Base-by-base conservation (phyloP, 495 filamentous ascomycete genomes). In the Aspergillus steynii region DNA sequence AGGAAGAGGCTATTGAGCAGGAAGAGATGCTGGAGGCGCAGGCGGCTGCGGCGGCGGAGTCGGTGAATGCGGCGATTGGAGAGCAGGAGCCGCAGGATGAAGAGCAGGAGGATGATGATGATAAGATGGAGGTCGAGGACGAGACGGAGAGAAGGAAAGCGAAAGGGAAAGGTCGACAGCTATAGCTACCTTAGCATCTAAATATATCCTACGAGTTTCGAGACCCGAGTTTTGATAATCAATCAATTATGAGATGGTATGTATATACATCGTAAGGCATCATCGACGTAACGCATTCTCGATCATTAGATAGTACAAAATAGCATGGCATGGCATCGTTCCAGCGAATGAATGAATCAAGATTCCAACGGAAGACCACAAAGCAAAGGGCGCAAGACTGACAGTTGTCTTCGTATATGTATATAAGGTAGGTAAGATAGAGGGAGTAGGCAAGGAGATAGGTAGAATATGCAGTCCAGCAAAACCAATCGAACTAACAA, bases 1-100 rank as follows among this genome's bases (percentile, higher is more conserved):
- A 77, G 58, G 74, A 76, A 29, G 70, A 74, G 58, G 73, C 67
- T 53, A 68, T 71, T 49, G 65, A 75, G 60, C 58, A 71, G 29
- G 64, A 56, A 48, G 73, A 71, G 56, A 64, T 77, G 61, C 28
- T 68, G 52, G 70, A 74, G 58, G 68, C 64, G 50, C 63, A 70
- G 55, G 73, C 67, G 56, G 67, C 70, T 47, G 65, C 73, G 57
- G 57, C 69, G 27, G 64, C 53, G 50, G 73, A 71, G 55, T 63
- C 75, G 62, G 29, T 68, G 55, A 68, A 74, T 57, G 68, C 64
- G 42, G 63, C 69, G 55, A 69, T 66, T 45, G 71, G 65, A 29
- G 70, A 69, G 9, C 56, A 63, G 47, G 66, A n/a, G 70, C 67
- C 68, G 49, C 68, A 62, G 34, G 72, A 63, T 29, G 63, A 61